Evolutionary conservation across 257 asterid genomes (phyloP).

Genomic region (Nicotiana tomentosiformis): DNA sequence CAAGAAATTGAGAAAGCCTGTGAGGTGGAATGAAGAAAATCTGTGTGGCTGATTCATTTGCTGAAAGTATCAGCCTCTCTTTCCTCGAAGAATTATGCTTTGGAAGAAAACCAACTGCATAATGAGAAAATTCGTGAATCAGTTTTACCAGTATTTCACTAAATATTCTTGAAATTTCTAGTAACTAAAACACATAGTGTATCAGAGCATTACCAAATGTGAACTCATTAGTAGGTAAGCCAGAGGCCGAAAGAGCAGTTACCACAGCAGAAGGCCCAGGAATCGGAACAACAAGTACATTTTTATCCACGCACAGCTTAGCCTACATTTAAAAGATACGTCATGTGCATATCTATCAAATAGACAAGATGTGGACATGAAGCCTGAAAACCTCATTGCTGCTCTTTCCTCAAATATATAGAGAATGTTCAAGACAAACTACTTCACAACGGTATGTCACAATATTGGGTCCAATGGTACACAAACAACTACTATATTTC

Average conservation of each 20-base stretch:
- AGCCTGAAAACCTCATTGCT: constrained; percentile 1
- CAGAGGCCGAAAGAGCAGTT: constrained; percentile 90
- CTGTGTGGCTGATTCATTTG: constrained; percentile 66
- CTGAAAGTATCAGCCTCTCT: constrained; percentile 66
- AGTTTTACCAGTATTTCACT: background rate
- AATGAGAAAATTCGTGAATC: constrained; percentile 10
- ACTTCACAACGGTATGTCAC: background rate
- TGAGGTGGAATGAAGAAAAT: constrained; percentile 91
- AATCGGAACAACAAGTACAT: constrained; percentile 70
- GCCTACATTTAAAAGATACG: constrained; percentile 44
- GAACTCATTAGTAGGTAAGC: constrained; percentile 78
- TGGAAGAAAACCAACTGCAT: constrained; percentile 95
- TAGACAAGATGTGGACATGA: background rate
- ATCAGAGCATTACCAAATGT: constrained; percentile 62
- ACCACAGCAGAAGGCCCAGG: constrained; percentile 96
- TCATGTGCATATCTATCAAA: background rate
- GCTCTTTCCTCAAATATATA: background rate
- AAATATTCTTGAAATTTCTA: background rate
- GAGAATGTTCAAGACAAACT: background rate
- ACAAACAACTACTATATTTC: background rate
- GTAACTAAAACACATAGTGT: background rate
- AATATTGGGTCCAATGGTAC: background rate
- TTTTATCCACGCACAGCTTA: constrained; percentile 55
- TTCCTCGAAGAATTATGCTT: constrained; percentile 78
- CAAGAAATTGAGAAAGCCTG: constrained; percentile 78